Conservation (phyloP, 495 filamentous ascomycete genomes). For the Xylaria sp. region DNA sequence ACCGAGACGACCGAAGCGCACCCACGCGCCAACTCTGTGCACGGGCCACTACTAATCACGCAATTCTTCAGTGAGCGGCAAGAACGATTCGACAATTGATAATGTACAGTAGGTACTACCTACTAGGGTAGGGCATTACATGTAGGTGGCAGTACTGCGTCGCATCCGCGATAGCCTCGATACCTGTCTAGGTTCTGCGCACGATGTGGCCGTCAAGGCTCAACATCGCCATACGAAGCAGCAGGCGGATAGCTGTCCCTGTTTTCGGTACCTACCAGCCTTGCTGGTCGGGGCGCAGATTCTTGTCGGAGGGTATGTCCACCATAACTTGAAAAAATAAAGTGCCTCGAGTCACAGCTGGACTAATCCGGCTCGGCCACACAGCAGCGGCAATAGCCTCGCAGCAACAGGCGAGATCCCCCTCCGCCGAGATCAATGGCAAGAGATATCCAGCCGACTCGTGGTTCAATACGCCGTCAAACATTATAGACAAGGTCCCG, state of each 20-base stretch:
- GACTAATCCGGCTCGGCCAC: not conserved
- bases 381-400: not conserved
- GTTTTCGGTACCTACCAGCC: conserved; percentile 5
- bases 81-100: not conserved
- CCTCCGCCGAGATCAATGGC: conserved; percentile 62
- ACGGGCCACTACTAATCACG: not conserved
- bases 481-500: conserved; percentile 73
- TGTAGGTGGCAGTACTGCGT: not conserved
- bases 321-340: not conserved
- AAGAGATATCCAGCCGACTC: conserved; percentile 70
- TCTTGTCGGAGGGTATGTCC: conserved; percentile 31
- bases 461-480: conserved; percentile 85
- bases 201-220: conserved; percentile 38
- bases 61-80: not conserved
- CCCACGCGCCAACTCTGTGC: not conserved
- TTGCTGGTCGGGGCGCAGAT: conserved; percentile 21
- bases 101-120: no score
- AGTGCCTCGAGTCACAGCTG: not conserved
- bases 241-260: conserved; percentile 24
- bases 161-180: conserved; percentile 26
- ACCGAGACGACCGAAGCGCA: conserved; percentile 13
- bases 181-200: conserved; percentile 19
- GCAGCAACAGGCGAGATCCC: conserved; percentile 14
- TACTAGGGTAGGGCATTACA: no score
- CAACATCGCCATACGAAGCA: conserved; percentile 29